Conservation (phyloP, 164 flowering plant genomes). For the Umbilicus rupestris region DNA sequence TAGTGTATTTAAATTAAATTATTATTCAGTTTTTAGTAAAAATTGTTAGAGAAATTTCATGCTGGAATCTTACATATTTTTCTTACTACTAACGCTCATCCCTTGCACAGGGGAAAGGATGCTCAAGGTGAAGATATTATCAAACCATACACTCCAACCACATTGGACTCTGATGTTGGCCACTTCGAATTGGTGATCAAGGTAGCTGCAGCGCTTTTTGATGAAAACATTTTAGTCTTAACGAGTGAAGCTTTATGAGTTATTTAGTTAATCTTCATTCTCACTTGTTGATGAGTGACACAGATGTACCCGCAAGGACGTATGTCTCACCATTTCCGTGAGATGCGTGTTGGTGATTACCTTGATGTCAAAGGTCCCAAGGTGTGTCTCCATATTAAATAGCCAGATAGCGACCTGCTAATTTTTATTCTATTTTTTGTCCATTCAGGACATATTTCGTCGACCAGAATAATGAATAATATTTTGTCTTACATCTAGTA, state of each 20-base stretch:
- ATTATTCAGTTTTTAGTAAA: neutral
- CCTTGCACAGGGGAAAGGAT: constrained; percentile 74
- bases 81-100: neutral
- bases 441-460: too few relatives aligned
- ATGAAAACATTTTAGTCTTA: neutral
- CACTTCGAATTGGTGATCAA: constrained; percentile 88
- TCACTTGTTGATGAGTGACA: constrained; percentile 4
- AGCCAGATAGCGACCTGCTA: neutral
- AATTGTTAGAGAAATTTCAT: neutral
- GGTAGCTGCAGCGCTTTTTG: constrained; percentile 28
- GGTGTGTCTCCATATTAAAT: constrained; percentile 25
- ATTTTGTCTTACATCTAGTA: too few relatives aligned
- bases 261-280: neutral
- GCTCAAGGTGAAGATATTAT: constrained; percentile 81
- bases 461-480: too few relatives aligned
- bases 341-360: constrained; percentile 87
- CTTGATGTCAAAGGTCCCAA: constrained; percentile 92
- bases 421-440: neutral
- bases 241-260: neutral
- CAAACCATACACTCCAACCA: constrained; percentile 93
- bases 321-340: constrained; percentile 99
- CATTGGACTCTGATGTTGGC: constrained; percentile 94
- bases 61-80: neutral
- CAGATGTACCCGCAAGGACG: constrained; percentile 99
- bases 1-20: neutral